These are phyloP conservation scores for Yamadazyma kanchanaburiensis DNA, from an alignment of 1,139 yeast genomes.

Conservation along the genomic window DNA sequence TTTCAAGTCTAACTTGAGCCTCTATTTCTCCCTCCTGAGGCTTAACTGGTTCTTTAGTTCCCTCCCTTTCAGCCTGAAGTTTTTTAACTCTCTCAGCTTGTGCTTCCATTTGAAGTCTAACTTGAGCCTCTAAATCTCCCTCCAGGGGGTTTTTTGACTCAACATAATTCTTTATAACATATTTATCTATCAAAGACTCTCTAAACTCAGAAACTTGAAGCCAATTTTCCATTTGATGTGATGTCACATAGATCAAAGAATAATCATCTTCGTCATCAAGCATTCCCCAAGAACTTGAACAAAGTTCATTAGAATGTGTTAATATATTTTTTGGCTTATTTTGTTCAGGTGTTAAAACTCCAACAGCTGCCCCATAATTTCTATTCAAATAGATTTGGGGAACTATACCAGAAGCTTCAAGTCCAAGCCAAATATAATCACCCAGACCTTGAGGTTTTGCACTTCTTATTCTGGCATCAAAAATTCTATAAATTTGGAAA, in stretches of 20 bases:
- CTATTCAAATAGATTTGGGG: constrained; percentile 22
- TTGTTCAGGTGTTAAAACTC: constrained; percentile 29
- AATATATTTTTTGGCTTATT: constrained; percentile 17
- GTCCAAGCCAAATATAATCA: constrained; percentile 36
- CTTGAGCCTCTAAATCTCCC: too few species aligned
- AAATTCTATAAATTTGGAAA: constrained; percentile 22
- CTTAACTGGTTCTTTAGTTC: too few species aligned
- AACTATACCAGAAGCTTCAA: constrained; percentile 26
- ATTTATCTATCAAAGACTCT: constrained; percentile 8
- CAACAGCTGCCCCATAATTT: constrained; percentile 27
- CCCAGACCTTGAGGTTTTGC: constrained; percentile 14
- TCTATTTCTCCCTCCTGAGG: too few species aligned
- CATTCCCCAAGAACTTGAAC: constrained; percentile 42
- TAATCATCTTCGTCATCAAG: constrained; percentile 21
- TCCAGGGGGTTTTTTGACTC: constrained; percentile 7
- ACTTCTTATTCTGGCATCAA: constrained; percentile 20
- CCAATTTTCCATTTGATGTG: constrained; percentile 36
- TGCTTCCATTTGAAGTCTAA: too few species aligned
- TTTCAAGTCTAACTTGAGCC: too few species aligned
- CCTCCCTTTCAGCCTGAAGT: too few species aligned
- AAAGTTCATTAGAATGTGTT: constrained; percentile 27
- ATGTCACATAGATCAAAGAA: constrained; percentile 27
- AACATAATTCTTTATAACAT: constrained; percentile 1
- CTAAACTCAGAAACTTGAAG: constrained; percentile 6
- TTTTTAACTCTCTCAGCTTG: too few species aligned